Evolutionary conservation across 1,284 basidiomycete genomes (phyloP).

Genomic region (Tausonia pullulans): DNA sequence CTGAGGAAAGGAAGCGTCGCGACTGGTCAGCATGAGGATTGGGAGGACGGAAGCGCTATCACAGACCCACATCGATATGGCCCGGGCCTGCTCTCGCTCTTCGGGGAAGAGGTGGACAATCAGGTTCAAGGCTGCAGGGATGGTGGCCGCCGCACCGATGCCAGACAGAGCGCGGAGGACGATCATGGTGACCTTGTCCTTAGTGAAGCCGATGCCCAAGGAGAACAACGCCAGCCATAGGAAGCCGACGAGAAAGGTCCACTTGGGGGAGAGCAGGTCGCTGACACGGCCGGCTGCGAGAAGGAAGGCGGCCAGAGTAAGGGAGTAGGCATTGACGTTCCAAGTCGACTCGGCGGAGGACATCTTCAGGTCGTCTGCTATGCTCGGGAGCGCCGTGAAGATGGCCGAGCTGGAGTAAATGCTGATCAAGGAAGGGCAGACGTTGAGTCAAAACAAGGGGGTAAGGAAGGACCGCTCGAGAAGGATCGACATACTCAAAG

Average conservation of each 20-base stretch:
- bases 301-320: neutral
- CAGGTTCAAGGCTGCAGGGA: constrained; percentile 35
- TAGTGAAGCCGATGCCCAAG: neutral
- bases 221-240: neutral
- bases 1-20: neutral
- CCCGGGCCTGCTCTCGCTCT: constrained; percentile 31
- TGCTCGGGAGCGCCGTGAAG: neutral
- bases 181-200: neutral
- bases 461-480: too few species aligned
- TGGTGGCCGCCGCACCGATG: neutral
- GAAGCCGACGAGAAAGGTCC: constrained; percentile 3
- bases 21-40: neutral
- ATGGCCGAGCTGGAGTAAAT: neutral
- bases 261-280: neutral
- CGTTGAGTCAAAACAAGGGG: neutral
- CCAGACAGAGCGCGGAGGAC: neutral
- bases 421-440: neutral
- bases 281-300: neutral
- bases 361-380: neutral
- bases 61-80: neutral
- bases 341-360: neutral
- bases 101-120: constrained; percentile 37
- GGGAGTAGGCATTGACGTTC: constrained; percentile 3
- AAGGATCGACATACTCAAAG: neutral
- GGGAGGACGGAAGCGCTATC: neutral